Evolutionary conservation across 306 rosid species (phyloP), one percentile per base, ranked within the genome.

Genomic region (Cucurbita ficifolia): DNA sequence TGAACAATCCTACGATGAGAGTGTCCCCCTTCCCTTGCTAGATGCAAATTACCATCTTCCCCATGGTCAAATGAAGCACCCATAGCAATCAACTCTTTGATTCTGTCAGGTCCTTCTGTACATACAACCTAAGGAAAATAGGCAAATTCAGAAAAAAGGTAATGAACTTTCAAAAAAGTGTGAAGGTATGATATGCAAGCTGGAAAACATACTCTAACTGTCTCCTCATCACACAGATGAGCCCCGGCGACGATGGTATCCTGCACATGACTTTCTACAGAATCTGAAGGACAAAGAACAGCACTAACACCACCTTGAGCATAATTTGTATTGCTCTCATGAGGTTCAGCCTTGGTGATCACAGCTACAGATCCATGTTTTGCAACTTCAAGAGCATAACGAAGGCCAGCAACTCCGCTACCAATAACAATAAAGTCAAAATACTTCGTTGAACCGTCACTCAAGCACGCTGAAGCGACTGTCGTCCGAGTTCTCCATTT

Each of bases 261-360:
- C 64, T 86, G 88, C 84, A 94, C 77, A 81, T 94, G 98, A 82
- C 87, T 94, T 88, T 94, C 98, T 74, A 94, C 97, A 2, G 98
- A 94, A 76, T 94, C 98, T 51, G 87, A 85, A 76, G 96, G 95
- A 83, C 88, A 84, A 45, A 94, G 86, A 67, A 94, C 97, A 55
- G 97, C 95, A 77, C 98, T 94, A 76, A 94, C 96, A 79, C 98
- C 98, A 72, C 98, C 98, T 84, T 94, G 98, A 82, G 98, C 98
- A 76, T 94, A 94, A 74, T 94, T 94, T 39, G 98, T 94, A 83
- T 89, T 94, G 85, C 97, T 90, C 83, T 94, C 98, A 76, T 94
- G 96, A 76, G 98, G 88, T 81, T 94, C 98, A 11, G 97, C 96
- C 77, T 94, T 94, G 54, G 98, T 90, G 76, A 90, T 86, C 82